phyloP scores from a whole-genome alignment of 2,329 filamentous ascomycete genomes.

The Hirsutella thompsonii region DNA sequence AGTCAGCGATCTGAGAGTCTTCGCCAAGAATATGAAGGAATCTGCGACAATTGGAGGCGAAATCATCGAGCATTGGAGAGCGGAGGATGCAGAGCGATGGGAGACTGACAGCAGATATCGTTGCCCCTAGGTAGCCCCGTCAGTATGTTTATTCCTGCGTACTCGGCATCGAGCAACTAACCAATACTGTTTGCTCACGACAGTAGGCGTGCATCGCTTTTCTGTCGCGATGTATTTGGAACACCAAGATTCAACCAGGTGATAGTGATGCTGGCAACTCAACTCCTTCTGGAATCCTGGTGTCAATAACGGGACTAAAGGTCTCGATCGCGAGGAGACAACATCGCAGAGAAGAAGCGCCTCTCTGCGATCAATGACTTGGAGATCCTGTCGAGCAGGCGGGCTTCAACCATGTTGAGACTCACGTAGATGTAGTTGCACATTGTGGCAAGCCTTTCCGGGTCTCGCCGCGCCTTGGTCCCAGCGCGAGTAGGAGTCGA shows the following conservation, averaged over 20 bases:
- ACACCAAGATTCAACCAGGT: constrained; percentile 33
- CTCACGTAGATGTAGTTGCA: constrained; percentile 38
- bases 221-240: constrained; percentile 31
- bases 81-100: background rate
- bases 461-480: background rate
- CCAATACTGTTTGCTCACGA: constrained; percentile 33
- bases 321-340: no score
- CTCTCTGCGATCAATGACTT: no score
- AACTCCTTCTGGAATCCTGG: constrained; percentile 29
- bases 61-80: no score
- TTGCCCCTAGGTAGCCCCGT: constrained; percentile 20
- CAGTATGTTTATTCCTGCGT: background rate
- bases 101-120: constrained; percentile 29
- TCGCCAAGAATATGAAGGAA: no score
- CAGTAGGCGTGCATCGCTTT: constrained; percentile 26
- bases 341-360: no score
- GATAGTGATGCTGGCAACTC: constrained; percentile 38
- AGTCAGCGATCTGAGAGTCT: constrained; percentile 8
- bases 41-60: no score
- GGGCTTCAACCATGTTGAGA: background rate
- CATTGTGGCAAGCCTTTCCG: constrained; percentile 19
- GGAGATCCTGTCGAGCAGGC: no score
- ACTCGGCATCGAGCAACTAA: constrained; percentile 12
- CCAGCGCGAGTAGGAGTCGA: background rate
- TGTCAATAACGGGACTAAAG: background rate